A percentile compares a stretch with the other conserved stretches of the same genome.
These are phyloP conservation scores for Malbranchea cinnamomea DNA, from an alignment of 2,329 filamentous ascomycete genomes.

Conservation along the genomic window DNA sequence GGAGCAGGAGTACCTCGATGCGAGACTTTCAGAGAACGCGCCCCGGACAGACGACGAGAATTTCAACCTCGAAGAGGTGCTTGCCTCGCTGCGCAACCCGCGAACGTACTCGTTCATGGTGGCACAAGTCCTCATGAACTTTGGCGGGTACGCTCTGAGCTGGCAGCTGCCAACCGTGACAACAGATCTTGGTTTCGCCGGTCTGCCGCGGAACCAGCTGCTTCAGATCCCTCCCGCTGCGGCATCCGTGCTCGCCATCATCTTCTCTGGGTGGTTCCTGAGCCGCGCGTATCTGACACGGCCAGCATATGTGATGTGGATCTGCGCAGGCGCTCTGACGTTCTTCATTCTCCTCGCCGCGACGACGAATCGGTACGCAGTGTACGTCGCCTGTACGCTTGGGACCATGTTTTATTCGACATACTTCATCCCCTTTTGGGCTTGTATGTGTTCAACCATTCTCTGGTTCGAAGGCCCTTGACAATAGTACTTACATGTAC, in stretches of 20 bases:
- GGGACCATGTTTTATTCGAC: slow-evolving; percentile 30
- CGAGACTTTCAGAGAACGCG: slow-evolving; percentile 24
- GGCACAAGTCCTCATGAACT: slow-evolving; percentile 24
- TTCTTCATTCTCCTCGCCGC: slow-evolving; percentile 32
- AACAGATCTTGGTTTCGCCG: slow-evolving; percentile 28
- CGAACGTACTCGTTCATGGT: slow-evolving; percentile 25
- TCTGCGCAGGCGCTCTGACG: slow-evolving; percentile 26
- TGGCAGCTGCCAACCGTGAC: slow-evolving; percentile 31
- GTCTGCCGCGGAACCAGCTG: slow-evolving; percentile 30
- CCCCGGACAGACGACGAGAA: slow-evolving; percentile 23
- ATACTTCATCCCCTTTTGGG: slow-evolving; percentile 34
- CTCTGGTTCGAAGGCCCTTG: neutral
- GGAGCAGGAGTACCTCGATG: slow-evolving; percentile 29
- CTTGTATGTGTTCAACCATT: slow-evolving; percentile 15
- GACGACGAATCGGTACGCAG: slow-evolving; percentile 22
- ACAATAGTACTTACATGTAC: neutral
- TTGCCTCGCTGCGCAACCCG: slow-evolving; percentile 20
- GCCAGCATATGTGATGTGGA: slow-evolving; percentile 27
- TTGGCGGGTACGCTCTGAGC: slow-evolving; percentile 28
- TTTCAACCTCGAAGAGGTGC: slow-evolving; percentile 23
- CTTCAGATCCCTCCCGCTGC: slow-evolving; percentile 33
- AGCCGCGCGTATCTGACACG: slow-evolving; percentile 26
- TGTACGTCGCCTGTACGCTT: slow-evolving; percentile 32
- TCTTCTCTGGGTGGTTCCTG: slow-evolving; percentile 28
- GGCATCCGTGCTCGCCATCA: slow-evolving; percentile 24